Base-by-base conservation (phyloP, 2,329 filamentous ascomycete genomes). In the Clarireedia homoeocarpa region DNA sequence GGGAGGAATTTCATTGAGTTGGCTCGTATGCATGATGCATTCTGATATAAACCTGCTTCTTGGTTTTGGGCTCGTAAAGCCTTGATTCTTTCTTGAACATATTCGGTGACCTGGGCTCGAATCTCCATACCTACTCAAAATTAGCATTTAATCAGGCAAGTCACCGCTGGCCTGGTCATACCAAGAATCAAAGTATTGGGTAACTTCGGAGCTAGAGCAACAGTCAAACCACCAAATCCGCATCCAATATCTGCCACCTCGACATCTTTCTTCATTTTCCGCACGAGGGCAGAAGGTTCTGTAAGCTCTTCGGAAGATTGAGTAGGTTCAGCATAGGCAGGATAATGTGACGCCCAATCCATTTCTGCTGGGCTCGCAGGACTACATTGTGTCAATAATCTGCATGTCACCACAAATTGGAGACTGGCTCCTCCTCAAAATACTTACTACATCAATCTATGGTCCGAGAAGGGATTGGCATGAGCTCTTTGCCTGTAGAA, bases 1-100 rank as follows among this genome's bases (percentile, higher is more conserved):
- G 95, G 92, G n/a, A 99, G 77, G 72, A 97, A 99, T 71, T 99
- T 99, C 94, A 99, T 99, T 5, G 90, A 89, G 75, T 99, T 99
- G 62, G 89, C 89, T 60, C 94, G 86, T 48, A 99, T 77, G 69
- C 90, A 95, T 36, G 88, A 85, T 53, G 92, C 86, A 71, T 99
- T 99, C 68, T 95, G 86, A 71, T 90, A 97, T 48, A 75, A 71
- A 51, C 73, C 71, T 27, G 70, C 69, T 5, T 75, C 74, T 5
- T 74, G 67, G 61, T 82, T 79, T 67, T 91, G 85, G 12, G 77
- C 74, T 4, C 94, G 84, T 17, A 97, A 78, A 4, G 91, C 92
- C 62, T 83, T 82, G 69, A 96, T 89, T 67, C 91, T 86, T 63
- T 95, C 88, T 70, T 89, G 84, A 4, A 99, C 91, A 71, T 90